Evolutionary conservation across 2,329 filamentous ascomycete species (phyloP).

Genomic region (Ophiostoma himal-ulmi): DNA sequence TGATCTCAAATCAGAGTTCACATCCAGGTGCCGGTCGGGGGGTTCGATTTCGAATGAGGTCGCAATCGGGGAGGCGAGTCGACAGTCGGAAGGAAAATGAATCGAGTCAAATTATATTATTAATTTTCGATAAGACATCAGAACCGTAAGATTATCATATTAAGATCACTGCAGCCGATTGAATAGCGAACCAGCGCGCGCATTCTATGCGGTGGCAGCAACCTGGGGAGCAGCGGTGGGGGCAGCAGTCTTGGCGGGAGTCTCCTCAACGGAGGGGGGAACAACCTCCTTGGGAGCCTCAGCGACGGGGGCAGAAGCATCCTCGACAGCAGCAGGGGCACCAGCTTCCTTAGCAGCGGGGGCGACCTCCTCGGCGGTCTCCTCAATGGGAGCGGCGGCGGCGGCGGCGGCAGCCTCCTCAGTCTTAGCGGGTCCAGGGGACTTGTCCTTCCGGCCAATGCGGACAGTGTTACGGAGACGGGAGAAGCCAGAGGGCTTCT

Average conservation of each 20-base stretch:
- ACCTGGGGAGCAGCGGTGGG: constrained; percentile 41
- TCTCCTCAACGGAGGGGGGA: constrained; percentile 32
- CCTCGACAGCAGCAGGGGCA: constrained; percentile 32
- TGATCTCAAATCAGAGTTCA: constrained; percentile 9
- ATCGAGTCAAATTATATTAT: constrained; percentile 2
- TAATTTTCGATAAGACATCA: constrained; percentile 16
- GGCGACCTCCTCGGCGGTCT: constrained; percentile 30
- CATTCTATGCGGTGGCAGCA: constrained; percentile 47
- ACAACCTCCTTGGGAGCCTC: constrained; percentile 34
- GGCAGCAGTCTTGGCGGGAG: constrained; percentile 35
- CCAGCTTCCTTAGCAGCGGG: constrained; percentile 32
- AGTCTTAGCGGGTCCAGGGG: constrained; percentile 41
- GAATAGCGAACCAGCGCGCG: constrained; percentile 20
- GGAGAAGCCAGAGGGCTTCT: constrained; percentile 54
- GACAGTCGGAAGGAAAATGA: background rate
- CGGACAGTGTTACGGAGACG: constrained; percentile 56
- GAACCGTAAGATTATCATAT: constrained; percentile 25
- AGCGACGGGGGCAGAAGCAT: constrained; percentile 35
- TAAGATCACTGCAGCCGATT: constrained; percentile 26
- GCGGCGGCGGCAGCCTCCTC: constrained; percentile 36
- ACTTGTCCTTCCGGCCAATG: constrained; percentile 41
- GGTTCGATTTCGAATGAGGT: background rate
- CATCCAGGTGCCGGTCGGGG: constrained; percentile 15
- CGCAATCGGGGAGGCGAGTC: background rate
- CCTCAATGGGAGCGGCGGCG: constrained; percentile 33